Conservation (phyloP, 2,329 filamentous ascomycete species). For the Cordyceps tenuipes region DNA sequence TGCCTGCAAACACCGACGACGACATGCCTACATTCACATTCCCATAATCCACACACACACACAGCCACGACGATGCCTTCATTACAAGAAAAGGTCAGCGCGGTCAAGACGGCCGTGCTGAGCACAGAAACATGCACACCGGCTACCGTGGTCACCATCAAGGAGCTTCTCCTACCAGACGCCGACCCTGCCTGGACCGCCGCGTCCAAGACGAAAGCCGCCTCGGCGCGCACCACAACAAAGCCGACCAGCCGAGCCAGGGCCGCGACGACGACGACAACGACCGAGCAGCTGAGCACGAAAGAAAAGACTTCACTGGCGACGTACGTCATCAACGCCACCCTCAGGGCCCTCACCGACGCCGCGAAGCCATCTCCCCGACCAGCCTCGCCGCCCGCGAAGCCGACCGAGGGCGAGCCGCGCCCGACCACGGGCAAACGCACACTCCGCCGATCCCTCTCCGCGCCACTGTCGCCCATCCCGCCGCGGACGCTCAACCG, state of each 20-base stretch:
- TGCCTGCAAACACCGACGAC: slow-evolving; percentile 15
- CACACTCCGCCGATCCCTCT: slow-evolving; percentile 45
- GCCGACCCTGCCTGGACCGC: slow-evolving; percentile 17
- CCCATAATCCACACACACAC: slow-evolving; percentile 12
- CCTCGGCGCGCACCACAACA: slow-evolving; percentile 21
- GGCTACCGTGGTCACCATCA: slow-evolving; percentile 37
- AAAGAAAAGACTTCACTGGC: slow-evolving; percentile 59
- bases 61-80: slow-evolving; percentile 34
- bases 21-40: slow-evolving; percentile 25
- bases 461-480: slow-evolving; percentile 52
- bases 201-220: slow-evolving; percentile 20
- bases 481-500: slow-evolving; percentile 54
- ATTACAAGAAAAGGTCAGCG: slow-evolving; percentile 34
- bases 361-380: slow-evolving; percentile 43
- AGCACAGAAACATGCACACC: slow-evolving; percentile 46
- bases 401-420: slow-evolving; percentile 26
- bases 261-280: slow-evolving; percentile 20
- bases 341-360: slow-evolving; percentile 61
- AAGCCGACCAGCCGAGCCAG: slow-evolving; percentile 19
- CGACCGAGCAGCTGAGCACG: slow-evolving; percentile 18
- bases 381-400: slow-evolving; percentile 22
- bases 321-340: slow-evolving; percentile 63
- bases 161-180: slow-evolving; percentile 36
- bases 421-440: slow-evolving; percentile 29
- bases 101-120: slow-evolving; percentile 46